A percentile compares a stretch with the other conserved stretches of the same genome.
Evolutionary conservation across 2,329 filamentous ascomycete genomes (phyloP).

Genomic region (Colletotrichum destructivum): DNA sequence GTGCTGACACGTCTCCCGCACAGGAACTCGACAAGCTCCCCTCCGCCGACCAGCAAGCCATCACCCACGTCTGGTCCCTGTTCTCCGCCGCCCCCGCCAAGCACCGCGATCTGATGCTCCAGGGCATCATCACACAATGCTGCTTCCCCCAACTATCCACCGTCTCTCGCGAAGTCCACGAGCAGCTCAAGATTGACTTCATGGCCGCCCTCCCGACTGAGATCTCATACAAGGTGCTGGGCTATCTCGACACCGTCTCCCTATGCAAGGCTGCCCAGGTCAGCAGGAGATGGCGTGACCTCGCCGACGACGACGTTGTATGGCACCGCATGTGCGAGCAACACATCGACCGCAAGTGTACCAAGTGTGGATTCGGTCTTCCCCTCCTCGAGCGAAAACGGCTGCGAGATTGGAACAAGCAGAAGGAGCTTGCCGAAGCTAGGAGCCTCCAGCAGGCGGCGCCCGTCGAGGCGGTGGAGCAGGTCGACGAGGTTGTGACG

Average conservation of each 20-base stretch:
- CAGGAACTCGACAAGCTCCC: constrained; percentile 87
- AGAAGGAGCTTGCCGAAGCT: constrained; percentile 75
- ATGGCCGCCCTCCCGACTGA: constrained; percentile 89
- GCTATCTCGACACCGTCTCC: constrained; percentile 92
- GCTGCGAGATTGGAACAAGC: constrained; percentile 87
- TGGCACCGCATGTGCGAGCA: constrained; percentile 97
- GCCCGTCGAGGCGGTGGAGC: constrained; percentile 43
- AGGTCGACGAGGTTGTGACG: constrained; percentile 44
- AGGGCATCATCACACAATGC: constrained; percentile 95
- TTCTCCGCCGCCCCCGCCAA: constrained; percentile 96
- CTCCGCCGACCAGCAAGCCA: constrained; percentile 90
- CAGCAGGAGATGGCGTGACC: constrained; percentile 85
- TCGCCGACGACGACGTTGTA: constrained; percentile 97
- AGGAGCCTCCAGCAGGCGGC: constrained; percentile 46
- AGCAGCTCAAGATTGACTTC: constrained; percentile 98
- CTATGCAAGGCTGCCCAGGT: constrained; percentile 97
- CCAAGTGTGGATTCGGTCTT: constrained; percentile 95
- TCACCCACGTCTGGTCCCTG: constrained; percentile 96
- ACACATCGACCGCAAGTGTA: constrained; percentile 93
- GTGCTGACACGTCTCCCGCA: constrained; percentile 46
- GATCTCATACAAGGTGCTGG: constrained; percentile 93
- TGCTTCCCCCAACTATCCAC: constrained; percentile 98
- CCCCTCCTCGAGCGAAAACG: constrained; percentile 91
- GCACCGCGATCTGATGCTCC: constrained; percentile 95
- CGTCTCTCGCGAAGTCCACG: constrained; percentile 89